A percentile compares a stretch with the other conserved stretches of the same genome.
Evolutionary conservation across 169 alveolate species (phyloP).

Genomic region (Babesia ovis): DNA sequence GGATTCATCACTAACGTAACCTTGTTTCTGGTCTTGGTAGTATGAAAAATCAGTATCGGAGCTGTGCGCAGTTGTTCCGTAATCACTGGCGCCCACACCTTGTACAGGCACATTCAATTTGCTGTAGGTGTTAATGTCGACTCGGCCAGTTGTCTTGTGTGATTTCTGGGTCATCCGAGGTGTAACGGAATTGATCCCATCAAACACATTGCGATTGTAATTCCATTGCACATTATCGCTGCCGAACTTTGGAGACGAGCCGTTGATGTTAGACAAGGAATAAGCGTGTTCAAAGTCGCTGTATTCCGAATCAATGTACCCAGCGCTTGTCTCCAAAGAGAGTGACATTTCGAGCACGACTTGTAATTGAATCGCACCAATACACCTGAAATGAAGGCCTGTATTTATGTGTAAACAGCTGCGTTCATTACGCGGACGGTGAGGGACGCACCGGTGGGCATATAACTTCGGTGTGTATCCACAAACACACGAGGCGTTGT

Average conservation of each 20-base stretch:
- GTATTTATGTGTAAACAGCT: not conserved
- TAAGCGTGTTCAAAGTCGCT: slow-evolving; percentile 57
- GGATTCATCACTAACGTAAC: slow-evolving; percentile 8
- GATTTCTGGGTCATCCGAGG: not conserved
- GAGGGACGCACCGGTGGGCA: slow-evolving; percentile 39
- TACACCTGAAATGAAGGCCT: not conserved
- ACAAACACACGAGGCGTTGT: not conserved
- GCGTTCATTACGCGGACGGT: too few relatives aligned
- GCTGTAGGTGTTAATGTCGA: not conserved
- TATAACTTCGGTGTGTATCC: slow-evolving; percentile 4
- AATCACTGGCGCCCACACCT: not conserved
- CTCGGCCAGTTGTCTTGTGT: not conserved
- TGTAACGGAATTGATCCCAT: not conserved
- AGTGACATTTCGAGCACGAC: slow-evolving; percentile 1
- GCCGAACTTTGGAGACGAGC: slow-evolving; percentile 35
- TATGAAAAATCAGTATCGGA: not conserved
- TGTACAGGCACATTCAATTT: not conserved
- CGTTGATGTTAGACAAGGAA: slow-evolving; percentile 17
- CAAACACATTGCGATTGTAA: slow-evolving; percentile 13
- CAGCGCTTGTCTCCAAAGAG: slow-evolving; percentile 51
- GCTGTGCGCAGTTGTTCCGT: not conserved
- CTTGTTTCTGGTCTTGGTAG: not conserved
- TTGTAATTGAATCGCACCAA: not conserved
- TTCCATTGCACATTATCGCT: slow-evolving; percentile 11
- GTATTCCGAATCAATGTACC: slow-evolving; percentile 62